phyloP scores from a whole-genome alignment of 129 eudicot genomes.

The Heracleum sosnowskyi region DNA sequence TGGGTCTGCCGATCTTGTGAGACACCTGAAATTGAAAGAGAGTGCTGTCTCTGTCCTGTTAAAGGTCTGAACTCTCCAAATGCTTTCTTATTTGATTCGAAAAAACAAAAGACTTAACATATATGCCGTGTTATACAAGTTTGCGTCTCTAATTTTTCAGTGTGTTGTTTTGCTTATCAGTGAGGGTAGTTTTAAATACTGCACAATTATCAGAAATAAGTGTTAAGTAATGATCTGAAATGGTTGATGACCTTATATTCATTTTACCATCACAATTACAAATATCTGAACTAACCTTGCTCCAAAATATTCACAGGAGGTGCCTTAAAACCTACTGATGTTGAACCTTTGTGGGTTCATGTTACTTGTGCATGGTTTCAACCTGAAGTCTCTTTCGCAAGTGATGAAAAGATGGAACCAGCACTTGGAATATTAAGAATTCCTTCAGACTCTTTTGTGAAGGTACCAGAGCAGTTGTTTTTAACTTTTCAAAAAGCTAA shows the following conservation, averaged over 20 bases:
- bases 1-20: slow-evolving; percentile 97
- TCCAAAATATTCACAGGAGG: slow-evolving; percentile 46
- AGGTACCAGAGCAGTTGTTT: slow-evolving; percentile 37
- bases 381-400: slow-evolving; percentile 90
- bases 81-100: background rate
- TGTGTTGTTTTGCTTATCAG: background rate
- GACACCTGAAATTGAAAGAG: slow-evolving; percentile 84
- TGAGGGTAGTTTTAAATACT: background rate
- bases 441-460: slow-evolving; percentile 82
- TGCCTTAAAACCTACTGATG: slow-evolving; percentile 88
- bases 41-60: slow-evolving; percentile 98
- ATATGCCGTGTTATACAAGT: background rate
- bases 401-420: slow-evolving; percentile 96
- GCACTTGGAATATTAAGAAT: slow-evolving; percentile 87
- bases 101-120: background rate
- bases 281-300: background rate
- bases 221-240: background rate
- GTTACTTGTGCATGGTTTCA: slow-evolving; percentile 98
- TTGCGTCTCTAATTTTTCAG: background rate
- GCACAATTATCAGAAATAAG: slow-evolving; percentile 7
- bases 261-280: background rate
- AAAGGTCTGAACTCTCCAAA: slow-evolving; percentile 50
- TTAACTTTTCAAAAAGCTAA: background rate
- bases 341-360: slow-evolving; percentile 89
- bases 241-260: background rate